phyloP scores from a whole-genome alignment of 805 yeast genomes.

The Scheffersomyces stipitis region DNA sequence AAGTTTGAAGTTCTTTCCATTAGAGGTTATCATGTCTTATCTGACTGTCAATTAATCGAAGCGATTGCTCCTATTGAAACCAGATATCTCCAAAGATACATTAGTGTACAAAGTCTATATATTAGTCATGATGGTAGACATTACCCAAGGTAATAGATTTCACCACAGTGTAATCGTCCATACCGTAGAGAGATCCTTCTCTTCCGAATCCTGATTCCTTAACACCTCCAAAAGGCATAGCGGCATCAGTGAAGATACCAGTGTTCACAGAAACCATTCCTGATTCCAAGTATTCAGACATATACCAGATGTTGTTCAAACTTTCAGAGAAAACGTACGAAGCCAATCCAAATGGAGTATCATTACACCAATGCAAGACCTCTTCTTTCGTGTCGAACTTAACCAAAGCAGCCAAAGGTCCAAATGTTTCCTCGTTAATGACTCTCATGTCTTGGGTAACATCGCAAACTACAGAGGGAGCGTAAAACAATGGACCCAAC shows the following conservation, averaged over 20 bases:
- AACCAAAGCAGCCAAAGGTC: constrained; percentile 60
- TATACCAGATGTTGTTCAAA: constrained; percentile 48
- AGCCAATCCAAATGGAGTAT: constrained; percentile 57
- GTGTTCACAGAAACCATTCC: constrained; percentile 68
- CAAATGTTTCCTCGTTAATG: constrained; percentile 60
- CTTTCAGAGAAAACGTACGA: constrained; percentile 57
- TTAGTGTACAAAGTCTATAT: neutral
- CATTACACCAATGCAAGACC: constrained; percentile 54
- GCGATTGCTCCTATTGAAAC: no score
- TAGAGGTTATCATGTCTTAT: no score
- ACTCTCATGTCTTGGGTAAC: constrained; percentile 53
- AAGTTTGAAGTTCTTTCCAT: no score
- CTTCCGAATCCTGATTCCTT: constrained; percentile 70
- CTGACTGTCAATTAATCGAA: no score
- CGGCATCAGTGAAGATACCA: constrained; percentile 54
- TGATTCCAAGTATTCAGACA: constrained; percentile 57
- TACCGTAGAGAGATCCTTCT: constrained; percentile 63
- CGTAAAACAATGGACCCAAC: constrained; percentile 51
- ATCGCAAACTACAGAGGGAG: constrained; percentile 54
- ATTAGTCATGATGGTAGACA: constrained; percentile 17
- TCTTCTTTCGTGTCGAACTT: constrained; percentile 55
- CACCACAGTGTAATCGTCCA: constrained; percentile 58
- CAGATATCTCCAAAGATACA: no score
- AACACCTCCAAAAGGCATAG: constrained; percentile 62
- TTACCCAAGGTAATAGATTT: constrained; percentile 54